A percentile compares a stretch with the other conserved stretches of the same genome.
Evolutionary conservation across 257 asterid species (phyloP).

Genomic region (Ilex aquifolium): DNA sequence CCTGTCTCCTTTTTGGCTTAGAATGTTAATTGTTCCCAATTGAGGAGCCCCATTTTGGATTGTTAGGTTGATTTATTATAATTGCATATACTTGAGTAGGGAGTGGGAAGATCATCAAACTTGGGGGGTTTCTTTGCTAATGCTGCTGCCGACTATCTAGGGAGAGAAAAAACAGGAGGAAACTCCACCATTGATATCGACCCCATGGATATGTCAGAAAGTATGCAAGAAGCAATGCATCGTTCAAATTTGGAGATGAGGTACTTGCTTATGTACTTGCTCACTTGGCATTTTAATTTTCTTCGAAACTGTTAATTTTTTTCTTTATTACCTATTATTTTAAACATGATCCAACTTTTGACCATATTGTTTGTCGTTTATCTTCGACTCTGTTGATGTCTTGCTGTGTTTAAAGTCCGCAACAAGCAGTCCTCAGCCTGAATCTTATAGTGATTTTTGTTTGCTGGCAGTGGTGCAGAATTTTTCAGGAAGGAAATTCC

Average conservation of each 20-base stretch:
- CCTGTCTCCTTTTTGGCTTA: constrained; percentile 6
- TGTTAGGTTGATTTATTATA: constrained; percentile 14
- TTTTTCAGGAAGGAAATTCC: constrained; percentile 86
- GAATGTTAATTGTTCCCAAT: constrained; percentile 9
- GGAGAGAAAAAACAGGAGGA: constrained; percentile 37
- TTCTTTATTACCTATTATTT: not conserved
- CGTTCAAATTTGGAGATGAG: constrained; percentile 95
- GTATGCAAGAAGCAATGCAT: constrained; percentile 99
- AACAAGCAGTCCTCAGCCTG: constrained; percentile 3
- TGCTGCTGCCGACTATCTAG: constrained; percentile 35
- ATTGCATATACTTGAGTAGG: constrained; percentile 50
- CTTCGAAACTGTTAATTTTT: not conserved
- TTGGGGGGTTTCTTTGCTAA: constrained; percentile 66
- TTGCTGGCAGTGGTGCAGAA: constrained; percentile 88
- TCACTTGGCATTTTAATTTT: constrained; percentile 13
- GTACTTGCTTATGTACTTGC: constrained; percentile 50
- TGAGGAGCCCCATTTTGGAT: not conserved
- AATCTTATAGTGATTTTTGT: constrained; percentile 13
- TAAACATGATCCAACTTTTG: not conserved
- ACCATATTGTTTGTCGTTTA: not conserved
- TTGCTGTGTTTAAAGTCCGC: constrained; percentile 1
- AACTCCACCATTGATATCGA: constrained; percentile 58
- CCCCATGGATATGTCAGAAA: constrained; percentile 93
- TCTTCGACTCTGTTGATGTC: not conserved
- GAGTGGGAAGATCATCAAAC: constrained; percentile 54